phyloP scores from a whole-genome alignment of 139 green algal genomes.

The Coelastrella sp. region DNA sequence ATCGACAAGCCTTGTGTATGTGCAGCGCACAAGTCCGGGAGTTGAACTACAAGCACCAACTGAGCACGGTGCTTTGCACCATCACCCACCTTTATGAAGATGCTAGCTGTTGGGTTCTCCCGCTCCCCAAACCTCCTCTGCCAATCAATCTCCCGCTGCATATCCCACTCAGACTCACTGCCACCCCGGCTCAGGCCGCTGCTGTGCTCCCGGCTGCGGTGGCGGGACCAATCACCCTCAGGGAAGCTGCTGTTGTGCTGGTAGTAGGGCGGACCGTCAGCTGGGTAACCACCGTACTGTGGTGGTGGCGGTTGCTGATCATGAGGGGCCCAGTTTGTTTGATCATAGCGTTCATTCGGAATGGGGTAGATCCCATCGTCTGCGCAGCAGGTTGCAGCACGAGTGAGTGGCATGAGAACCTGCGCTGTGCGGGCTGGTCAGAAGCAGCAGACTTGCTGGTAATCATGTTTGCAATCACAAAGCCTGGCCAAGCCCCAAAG shows the following conservation, averaged over 20 bases:
- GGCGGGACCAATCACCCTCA: background rate
- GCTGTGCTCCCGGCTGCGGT: background rate
- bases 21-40: background rate
- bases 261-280: background rate
- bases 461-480: too few species aligned
- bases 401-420: too few species aligned
- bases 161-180: slow-evolving; percentile 20
- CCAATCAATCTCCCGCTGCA: background rate
- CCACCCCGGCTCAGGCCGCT: background rate
- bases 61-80: background rate
- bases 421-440: too few species aligned
- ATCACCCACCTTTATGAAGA: slow-evolving; percentile 42
- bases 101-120: slow-evolving; percentile 9
- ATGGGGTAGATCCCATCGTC: background rate
- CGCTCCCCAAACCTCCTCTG: background rate
- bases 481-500: too few species aligned
- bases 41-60: background rate
- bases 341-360: background rate
- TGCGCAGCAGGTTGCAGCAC: background rate
- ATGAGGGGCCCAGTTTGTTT: background rate
- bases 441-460: too few species aligned
- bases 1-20: background rate
- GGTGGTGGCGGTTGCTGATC: background rate
- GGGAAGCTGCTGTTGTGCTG: background rate
- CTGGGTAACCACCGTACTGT: background rate